These are phyloP conservation scores for Hyaloscypha bicolor DNA, from an alignment of 495 filamentous ascomycete genomes.

Conservation along the genomic window DNA sequence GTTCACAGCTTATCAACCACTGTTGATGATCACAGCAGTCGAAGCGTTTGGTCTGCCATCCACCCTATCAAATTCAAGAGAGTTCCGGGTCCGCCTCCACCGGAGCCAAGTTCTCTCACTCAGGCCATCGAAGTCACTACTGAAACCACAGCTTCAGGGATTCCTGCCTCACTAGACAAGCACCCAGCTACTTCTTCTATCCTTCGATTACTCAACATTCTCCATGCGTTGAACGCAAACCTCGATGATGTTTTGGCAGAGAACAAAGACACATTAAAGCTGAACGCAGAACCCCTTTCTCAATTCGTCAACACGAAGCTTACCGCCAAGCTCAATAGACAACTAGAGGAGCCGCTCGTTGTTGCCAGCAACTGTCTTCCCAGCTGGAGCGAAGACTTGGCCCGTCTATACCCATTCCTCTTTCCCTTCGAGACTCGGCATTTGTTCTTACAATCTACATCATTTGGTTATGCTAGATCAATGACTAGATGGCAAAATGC, in stretches of 20 bases:
- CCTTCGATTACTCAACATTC: constrained; percentile 82
- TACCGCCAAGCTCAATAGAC: constrained; percentile 97
- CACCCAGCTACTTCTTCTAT: constrained; percentile 84
- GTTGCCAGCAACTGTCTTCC: constrained; percentile 97
- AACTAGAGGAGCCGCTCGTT: constrained; percentile 97
- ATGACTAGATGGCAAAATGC: constrained; percentile 98
- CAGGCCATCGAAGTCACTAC: constrained; percentile 50
- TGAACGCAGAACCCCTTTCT: constrained; percentile 80
- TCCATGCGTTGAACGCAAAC: constrained; percentile 93
- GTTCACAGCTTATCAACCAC: constrained; percentile 74
- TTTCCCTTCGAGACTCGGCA: constrained; percentile 99
- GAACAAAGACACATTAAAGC: constrained; percentile 66
- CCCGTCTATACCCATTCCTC: constrained; percentile 94
- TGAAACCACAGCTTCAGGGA: constrained; percentile 52
- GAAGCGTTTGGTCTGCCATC: constrained; percentile 85
- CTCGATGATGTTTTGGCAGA: constrained; percentile 96
- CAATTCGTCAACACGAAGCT: constrained; percentile 99
- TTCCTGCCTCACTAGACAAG: constrained; percentile 84
- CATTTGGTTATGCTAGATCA: constrained; percentile 95
- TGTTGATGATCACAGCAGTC: constrained; percentile 65
- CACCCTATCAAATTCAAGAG: constrained; percentile 92
- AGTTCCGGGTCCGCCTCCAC: constrained; percentile 83
- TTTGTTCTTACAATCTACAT: constrained; percentile 95
- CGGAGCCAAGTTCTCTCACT: constrained; percentile 70
- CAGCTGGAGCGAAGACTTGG: constrained; percentile 96